Base-by-base conservation (phyloP, 305 asterid genomes). In the Stenogyne calaminthoides region DNA sequence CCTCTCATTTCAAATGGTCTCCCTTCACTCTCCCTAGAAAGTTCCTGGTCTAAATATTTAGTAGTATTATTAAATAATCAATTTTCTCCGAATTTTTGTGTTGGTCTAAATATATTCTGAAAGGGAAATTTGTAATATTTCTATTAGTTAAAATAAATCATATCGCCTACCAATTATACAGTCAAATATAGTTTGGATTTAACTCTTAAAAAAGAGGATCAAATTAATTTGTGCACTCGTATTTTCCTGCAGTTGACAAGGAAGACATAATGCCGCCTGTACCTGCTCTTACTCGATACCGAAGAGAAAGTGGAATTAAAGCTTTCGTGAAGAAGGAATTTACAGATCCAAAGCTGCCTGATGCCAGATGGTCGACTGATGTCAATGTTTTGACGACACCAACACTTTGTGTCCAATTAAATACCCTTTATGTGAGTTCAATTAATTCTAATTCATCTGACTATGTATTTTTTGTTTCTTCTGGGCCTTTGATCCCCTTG, bases 261-360 rank as follows among this genome's bases (percentile, higher is more conserved):
- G 96, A 93, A 83, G 99, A 95, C 80, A 80, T 95, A 71, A 57
- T 92, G 64, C 99, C 99, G 54, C 97, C 99, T 42, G 85, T 89
- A 78, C 99, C 99, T 40, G 78, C 88, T 74, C 95, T 95, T 70
- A 92, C 98, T 4, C 86, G 98, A 47, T 91, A 88, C 84, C 84
- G 91, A 67, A 95, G 77, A 83, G 99, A 95, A 76, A 80, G 85
- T 80, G 98, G 95, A 79, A 82, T 95, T 63, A 95, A 92, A 83
- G 93, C 97, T 71, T 89, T 95, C 70, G 96, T 92, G 57, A 92
- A 89, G 88, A 95, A 95, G 86, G 98, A 95, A 76, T 71, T 80
- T 72, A 70, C 86, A 64, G 99, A 92, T 84, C 72, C 94, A 70
- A 91, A 83, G 89, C 80, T 86, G 77, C 87, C 97, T 60, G 96